Conservation (phyloP, 2,329 filamentous ascomycete genomes). For the Tolypocladium tundrense region DNA sequence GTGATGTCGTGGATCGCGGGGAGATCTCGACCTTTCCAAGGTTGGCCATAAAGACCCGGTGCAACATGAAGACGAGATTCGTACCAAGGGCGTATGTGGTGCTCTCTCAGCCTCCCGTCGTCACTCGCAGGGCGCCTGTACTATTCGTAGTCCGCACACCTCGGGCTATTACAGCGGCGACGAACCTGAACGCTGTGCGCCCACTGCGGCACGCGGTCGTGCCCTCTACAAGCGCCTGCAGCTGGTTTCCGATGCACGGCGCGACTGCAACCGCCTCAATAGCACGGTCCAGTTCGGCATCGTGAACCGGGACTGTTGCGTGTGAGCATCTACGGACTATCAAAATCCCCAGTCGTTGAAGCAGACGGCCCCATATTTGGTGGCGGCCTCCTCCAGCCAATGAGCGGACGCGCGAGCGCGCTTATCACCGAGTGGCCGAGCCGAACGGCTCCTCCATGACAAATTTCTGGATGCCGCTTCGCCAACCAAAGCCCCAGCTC, state of each 20-base stretch:
- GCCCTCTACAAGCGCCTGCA: background rate
- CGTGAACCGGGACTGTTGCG: background rate
- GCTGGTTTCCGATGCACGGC: background rate
- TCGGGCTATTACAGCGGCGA: background rate
- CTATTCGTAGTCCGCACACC: background rate
- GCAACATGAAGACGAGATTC: background rate
- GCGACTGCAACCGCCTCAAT: background rate
- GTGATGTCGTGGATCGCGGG: background rate
- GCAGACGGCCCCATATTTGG: background rate
- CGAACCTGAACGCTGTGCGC: background rate
- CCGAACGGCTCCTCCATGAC: constrained; percentile 20
- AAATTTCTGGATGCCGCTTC: constrained; percentile 17
- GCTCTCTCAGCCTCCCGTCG: background rate
- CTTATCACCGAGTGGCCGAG: constrained; percentile 27
- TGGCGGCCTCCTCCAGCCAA: constrained; percentile 16
- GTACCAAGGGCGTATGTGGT: background rate
- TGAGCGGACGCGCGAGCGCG: constrained; percentile 11
- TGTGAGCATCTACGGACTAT: background rate
- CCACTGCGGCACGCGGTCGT: background rate
- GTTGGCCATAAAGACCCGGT: background rate
- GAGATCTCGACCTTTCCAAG: too few relatives aligned
- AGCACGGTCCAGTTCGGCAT: background rate
- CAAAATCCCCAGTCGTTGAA: too few relatives aligned
- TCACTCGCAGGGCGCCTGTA: background rate
- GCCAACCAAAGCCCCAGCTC: background rate